These are phyloP conservation scores for Kockiozyma suomiensis DNA, from an alignment of 805 yeast species.

Conservation along the genomic window DNA sequence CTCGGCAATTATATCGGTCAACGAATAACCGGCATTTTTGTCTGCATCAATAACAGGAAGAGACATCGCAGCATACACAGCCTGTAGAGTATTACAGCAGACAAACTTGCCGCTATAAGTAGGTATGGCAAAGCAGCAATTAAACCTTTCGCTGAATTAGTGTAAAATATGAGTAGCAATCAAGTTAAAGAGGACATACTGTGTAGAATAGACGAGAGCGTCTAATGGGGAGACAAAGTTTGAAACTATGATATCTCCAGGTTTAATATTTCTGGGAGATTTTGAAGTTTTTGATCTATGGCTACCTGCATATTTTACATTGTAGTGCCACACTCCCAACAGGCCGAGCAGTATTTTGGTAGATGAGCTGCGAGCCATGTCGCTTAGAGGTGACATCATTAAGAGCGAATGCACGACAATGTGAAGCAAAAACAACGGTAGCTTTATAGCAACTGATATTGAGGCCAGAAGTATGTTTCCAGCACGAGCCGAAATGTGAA, in stretches of 20 bases:
- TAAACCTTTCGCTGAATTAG: constrained; percentile 38
- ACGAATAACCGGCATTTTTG: constrained; percentile 2
- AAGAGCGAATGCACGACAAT: neutral
- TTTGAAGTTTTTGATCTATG: constrained; percentile 37
- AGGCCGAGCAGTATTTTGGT: constrained; percentile 34
- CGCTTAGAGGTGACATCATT: neutral
- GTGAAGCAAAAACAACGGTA: constrained; percentile 18
- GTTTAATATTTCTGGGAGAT: neutral
- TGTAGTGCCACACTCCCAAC: constrained; percentile 39
- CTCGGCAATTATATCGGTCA: constrained; percentile 28
- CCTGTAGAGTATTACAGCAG: constrained; percentile 9
- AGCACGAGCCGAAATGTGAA: constrained; percentile 31
- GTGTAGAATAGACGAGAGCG: constrained; percentile 45
- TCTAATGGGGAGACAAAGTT: constrained; percentile 66
- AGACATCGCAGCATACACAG: constrained; percentile 24
- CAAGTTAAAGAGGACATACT: constrained; percentile 15
- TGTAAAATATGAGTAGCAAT: neutral
- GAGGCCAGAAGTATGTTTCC: constrained; percentile 36
- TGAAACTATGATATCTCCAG: constrained; percentile 55
- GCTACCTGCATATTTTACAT: constrained; percentile 54
- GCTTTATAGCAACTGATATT: constrained; percentile 39
- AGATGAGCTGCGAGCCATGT: neutral
- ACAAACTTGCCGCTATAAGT: constrained; percentile 42
- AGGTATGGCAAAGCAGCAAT: constrained; percentile 48
- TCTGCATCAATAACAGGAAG: constrained; percentile 34